Evolutionary conservation across 2,329 filamentous ascomycete genomes (phyloP).

Genomic region (Botrytis deweyae): DNA sequence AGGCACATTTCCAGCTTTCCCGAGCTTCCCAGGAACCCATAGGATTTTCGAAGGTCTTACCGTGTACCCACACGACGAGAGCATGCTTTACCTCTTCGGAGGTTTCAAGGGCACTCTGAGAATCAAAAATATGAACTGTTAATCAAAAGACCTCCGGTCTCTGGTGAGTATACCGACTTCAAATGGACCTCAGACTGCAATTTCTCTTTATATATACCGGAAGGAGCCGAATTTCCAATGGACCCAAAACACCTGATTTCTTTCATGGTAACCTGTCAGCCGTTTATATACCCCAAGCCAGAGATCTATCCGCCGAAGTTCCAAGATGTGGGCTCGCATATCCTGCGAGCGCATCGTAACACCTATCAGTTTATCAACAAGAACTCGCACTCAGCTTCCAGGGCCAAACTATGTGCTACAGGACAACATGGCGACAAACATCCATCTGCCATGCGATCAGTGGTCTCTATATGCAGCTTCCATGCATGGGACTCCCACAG

Average conservation of each 20-base stretch:
- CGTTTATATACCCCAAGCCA: not conserved
- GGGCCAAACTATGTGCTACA: not conserved
- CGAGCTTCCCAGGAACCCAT: not conserved
- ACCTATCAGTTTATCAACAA: not conserved
- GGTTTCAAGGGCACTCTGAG: conserved; percentile 1
- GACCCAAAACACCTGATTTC: not conserved
- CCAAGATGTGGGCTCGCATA: conserved; percentile 19
- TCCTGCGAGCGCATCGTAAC: conserved; percentile 18
- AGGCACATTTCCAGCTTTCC: conserved; percentile 17
- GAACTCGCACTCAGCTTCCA: not conserved
- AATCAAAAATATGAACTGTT: conserved; percentile 19
- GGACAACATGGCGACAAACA: not conserved
- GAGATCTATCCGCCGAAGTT: not conserved
- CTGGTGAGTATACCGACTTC: conserved; percentile 16
- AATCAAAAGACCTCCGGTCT: conserved; percentile 19
- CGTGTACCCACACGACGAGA: conserved; percentile 15
- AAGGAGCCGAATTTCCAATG: conserved; percentile 3
- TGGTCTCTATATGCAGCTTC: conserved; percentile 11
- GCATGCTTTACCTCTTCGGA: conserved; percentile 9
- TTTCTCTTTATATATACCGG: conserved; percentile 18
- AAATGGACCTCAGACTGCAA: conserved; percentile 10
- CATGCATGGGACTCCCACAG: conserved; percentile 5
- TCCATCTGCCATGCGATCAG: not conserved
- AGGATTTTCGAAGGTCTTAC: conserved; percentile 11
- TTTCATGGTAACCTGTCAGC: conserved; percentile 8